These are phyloP conservation scores for Zymoseptoria crescenta DNA, from an alignment of 2,329 filamentous ascomycete genomes.

Conservation along the genomic window DNA sequence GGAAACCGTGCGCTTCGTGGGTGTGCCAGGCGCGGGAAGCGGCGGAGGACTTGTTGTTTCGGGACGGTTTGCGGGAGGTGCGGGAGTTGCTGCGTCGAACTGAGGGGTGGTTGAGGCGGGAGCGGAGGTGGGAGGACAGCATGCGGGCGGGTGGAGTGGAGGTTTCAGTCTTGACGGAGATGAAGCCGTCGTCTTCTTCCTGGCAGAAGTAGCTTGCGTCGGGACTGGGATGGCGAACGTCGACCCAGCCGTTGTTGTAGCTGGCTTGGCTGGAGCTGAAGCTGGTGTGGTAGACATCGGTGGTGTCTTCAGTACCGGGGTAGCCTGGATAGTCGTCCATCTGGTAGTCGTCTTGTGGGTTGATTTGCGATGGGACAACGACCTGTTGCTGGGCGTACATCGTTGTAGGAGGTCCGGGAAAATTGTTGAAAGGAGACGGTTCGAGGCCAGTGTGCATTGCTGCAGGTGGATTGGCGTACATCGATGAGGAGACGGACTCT, in stretches of 20 bases:
- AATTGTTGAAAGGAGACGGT: conserved; percentile 9
- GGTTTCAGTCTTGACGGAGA: conserved; percentile 14
- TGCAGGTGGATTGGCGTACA: conserved; percentile 8
- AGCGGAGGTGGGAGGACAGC: background rate
- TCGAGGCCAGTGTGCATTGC: conserved; percentile 5
- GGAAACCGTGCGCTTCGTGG: conserved; percentile 1
- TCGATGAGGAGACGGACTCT: conserved; percentile 4
- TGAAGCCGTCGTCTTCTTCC: conserved; percentile 17
- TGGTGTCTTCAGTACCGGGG: conserved; percentile 4
- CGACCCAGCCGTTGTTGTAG: conserved; percentile 8
- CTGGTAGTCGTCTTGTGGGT: conserved; percentile 14
- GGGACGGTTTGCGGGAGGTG: conserved; percentile 5
- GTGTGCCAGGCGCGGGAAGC: conserved; percentile 7
- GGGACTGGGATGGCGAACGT: conserved; percentile 10
- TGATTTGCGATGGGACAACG: conserved; percentile 22
- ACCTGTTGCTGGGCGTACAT: conserved; percentile 9
- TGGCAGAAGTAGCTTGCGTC: conserved; percentile 15
- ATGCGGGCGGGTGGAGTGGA: background rate
- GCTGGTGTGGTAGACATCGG: conserved; percentile 5
- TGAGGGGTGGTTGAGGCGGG: background rate
- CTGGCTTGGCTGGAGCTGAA: conserved; percentile 11
- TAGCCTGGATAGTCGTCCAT: conserved; percentile 13
- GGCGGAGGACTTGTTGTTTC: conserved; percentile 4
- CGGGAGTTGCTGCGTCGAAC: background rate
- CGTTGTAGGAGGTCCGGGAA: background rate